Percentiles rank a stretch among this genome's conserved stretches.
Evolutionary conservation across 2,329 filamentous ascomycete genomes (phyloP).

Genomic region (Dactylonectria estremocensis): DNA sequence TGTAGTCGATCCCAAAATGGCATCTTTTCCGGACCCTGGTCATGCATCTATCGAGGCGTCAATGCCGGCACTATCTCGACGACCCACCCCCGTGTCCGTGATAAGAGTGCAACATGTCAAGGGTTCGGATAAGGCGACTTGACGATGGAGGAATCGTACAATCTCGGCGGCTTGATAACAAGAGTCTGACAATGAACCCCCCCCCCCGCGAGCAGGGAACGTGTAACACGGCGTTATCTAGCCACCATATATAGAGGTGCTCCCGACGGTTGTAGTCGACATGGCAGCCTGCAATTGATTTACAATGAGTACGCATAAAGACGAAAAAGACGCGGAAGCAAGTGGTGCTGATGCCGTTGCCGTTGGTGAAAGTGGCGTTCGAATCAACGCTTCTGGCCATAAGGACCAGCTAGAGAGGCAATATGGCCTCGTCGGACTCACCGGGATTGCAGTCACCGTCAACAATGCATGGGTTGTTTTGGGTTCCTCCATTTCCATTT

Average conservation of each 20-base stretch:
- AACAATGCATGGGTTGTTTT: slow-evolving; percentile 49
- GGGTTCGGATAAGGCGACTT: too few relatives aligned
- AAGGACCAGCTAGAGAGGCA: slow-evolving; percentile 42
- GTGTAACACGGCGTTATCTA: too few relatives aligned
- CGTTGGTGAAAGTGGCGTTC: slow-evolving; percentile 28
- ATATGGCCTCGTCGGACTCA: slow-evolving; percentile 44
- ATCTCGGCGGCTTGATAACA: too few relatives aligned
- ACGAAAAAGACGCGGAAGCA: slow-evolving; percentile 21
- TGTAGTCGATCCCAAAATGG: slow-evolving; percentile 17
- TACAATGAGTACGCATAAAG: slow-evolving; percentile 9
- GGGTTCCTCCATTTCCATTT: slow-evolving; percentile 45
- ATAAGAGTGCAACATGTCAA: too few relatives aligned
- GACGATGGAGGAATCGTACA: too few relatives aligned
- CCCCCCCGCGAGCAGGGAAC: too few relatives aligned
- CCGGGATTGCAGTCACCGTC: slow-evolving; percentile 46
- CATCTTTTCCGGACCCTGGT: not conserved
- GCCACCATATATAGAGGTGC: too few relatives aligned
- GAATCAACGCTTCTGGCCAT: slow-evolving; percentile 41
- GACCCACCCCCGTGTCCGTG: too few relatives aligned
- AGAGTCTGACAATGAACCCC: too few relatives aligned
- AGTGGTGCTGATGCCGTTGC: slow-evolving; percentile 34
- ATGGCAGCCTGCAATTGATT: not conserved
- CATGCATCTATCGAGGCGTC: slow-evolving; percentile 21
- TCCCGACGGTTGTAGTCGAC: too few relatives aligned
- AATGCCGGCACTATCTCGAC: too few relatives aligned